Evolutionary conservation across 495 filamentous ascomycete species (phyloP).

Genomic region (Lophiotrema nucula): DNA sequence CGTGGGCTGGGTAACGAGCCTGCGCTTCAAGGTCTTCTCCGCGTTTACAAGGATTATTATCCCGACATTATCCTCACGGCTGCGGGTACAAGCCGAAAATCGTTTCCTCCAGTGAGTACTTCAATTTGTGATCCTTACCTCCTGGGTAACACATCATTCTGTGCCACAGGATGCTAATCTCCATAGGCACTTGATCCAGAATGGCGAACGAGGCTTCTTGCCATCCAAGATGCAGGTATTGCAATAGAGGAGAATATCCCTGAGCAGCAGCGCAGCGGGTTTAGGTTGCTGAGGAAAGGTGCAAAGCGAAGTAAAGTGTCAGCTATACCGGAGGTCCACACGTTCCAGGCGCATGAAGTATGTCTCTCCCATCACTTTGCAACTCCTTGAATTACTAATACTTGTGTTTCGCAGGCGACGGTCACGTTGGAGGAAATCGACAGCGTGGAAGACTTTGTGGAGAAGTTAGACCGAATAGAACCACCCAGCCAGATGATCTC

Average conservation of each 20-base stretch:
- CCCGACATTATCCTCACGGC: conserved; percentile 83
- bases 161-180: conserved; percentile 11
- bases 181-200: conserved; percentile 68
- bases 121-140: conserved; percentile 36
- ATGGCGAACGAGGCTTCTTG: conserved; percentile 68
- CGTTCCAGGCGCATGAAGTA: conserved; percentile 67
- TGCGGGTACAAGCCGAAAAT: conserved; percentile 44
- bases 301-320: conserved; percentile 46
- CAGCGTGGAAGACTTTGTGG: conserved; percentile 67
- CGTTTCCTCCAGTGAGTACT: conserved; percentile 42
- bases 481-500: conserved; percentile 79
- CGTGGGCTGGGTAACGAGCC: conserved; percentile 68
- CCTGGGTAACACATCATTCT: too few relatives aligned
- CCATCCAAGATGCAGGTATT: conserved; percentile 61
- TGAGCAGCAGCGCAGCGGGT: conserved; percentile 44
- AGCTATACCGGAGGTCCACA: conserved; percentile 68
- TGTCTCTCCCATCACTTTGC: conserved; percentile 17
- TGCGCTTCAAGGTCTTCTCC: conserved; percentile 71
- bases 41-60: conserved; percentile 84
- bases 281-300: conserved; percentile 52
- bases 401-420: conserved; percentile 46
- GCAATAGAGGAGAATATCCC: conserved; percentile 6
- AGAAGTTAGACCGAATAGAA: conserved; percentile 75
- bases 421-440: conserved; percentile 79
- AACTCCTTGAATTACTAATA: not conserved